Percentiles rank a stretch among this genome's conserved stretches.
These are phyloP conservation scores for Salix purpurea DNA, from an alignment of 345 rosid species.

Conservation along the genomic window DNA sequence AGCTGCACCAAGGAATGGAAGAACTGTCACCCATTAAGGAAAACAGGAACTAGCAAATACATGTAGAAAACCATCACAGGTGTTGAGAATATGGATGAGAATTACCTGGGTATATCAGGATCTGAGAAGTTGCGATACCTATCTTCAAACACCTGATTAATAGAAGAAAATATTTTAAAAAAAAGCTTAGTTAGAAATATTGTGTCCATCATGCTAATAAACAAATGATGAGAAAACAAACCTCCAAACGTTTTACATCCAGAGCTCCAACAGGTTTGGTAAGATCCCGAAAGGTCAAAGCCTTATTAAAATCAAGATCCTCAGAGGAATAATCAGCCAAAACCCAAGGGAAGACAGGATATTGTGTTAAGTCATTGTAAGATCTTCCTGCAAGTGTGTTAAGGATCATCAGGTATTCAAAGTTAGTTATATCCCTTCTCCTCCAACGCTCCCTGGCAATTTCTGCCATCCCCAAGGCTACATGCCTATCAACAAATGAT, in stretches of 20 bases:
- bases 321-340: slow-evolving; percentile 89
- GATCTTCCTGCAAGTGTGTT: slow-evolving; percentile 96
- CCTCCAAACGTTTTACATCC: slow-evolving; percentile 89
- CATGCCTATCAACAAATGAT: slow-evolving; percentile 82
- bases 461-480: slow-evolving; percentile 91
- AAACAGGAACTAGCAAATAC: not conserved
- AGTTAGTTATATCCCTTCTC: slow-evolving; percentile 89
- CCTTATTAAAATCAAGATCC: slow-evolving; percentile 87
- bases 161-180: slow-evolving; percentile 13
- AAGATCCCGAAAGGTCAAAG: slow-evolving; percentile 90
- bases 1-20: slow-evolving; percentile 49
- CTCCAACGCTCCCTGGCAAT: slow-evolving; percentile 92
- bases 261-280: slow-evolving; percentile 96
- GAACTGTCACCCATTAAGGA: slow-evolving; percentile 12
- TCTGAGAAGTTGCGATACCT: slow-evolving; percentile 87
- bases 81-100: not conserved
- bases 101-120: slow-evolving; percentile 96
- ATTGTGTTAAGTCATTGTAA: slow-evolving; percentile 91
- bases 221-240: slow-evolving; percentile 29
- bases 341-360: slow-evolving; percentile 97
- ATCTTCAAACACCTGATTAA: slow-evolving; percentile 77
- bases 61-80: too few relatives aligned
- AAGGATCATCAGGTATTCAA: slow-evolving; percentile 88
- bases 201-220: not conserved
- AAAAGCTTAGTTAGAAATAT: slow-evolving; percentile 6